These are phyloP conservation scores for Trichosporon ovoides DNA, from an alignment of 1,284 basidiomycete genomes.

Conservation along the genomic window DNA sequence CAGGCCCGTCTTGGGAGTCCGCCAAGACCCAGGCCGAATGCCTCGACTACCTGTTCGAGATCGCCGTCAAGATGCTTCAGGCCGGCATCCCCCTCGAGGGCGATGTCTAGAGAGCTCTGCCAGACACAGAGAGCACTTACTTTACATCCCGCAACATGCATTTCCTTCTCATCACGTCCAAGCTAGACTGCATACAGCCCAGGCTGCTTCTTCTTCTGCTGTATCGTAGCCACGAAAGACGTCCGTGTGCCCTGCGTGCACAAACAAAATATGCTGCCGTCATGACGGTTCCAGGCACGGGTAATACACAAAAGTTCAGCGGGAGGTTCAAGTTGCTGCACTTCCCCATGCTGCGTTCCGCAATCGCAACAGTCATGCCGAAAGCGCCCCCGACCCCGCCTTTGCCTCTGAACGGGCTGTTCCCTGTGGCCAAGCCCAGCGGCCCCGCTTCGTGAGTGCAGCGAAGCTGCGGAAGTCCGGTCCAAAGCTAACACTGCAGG, in stretches of 20 bases:
- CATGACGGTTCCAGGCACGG: not conserved
- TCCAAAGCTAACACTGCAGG: constrained; percentile 48
- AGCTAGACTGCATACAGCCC: too few species aligned
- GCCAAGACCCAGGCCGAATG: constrained; percentile 87
- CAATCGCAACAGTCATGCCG: constrained; percentile 34
- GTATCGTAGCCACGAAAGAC: not conserved
- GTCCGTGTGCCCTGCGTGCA: too few species aligned
- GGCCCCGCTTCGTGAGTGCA: constrained; percentile 45
- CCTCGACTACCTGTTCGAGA: constrained; percentile 78
- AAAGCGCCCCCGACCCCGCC: constrained; percentile 37
- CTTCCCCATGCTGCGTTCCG: not conserved
- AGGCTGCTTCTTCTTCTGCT: not conserved
- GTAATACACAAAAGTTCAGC: constrained; percentile 1
- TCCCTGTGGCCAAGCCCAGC: constrained; percentile 49
- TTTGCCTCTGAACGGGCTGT: constrained; percentile 47
- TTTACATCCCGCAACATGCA: not conserved
- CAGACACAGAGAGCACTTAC: not conserved
- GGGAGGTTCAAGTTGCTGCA: not conserved
- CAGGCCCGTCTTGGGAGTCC: constrained; percentile 71
- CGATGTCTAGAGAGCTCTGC: constrained; percentile 21
- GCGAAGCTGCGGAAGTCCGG: not conserved
- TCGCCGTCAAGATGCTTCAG: constrained; percentile 53
- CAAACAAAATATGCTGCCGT: not conserved
- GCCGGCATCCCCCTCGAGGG: constrained; percentile 40
- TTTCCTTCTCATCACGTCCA: not conserved